Conservation (phyloP, 495 filamentous ascomycete species). For the Penicillium verhagenii region DNA sequence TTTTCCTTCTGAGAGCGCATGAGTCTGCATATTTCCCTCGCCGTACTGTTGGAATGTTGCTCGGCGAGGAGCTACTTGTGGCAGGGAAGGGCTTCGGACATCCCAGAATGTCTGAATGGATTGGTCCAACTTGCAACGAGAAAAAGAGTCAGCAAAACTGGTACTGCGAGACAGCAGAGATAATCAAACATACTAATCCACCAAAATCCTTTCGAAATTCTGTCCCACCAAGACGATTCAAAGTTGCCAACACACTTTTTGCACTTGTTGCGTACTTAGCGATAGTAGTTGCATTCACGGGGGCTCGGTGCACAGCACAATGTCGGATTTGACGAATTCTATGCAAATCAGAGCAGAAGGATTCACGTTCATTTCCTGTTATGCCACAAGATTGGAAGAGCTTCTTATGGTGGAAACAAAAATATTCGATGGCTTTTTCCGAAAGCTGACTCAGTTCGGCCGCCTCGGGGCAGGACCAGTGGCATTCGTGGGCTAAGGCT, state of each 20-base stretch:
- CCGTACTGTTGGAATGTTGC: not conserved
- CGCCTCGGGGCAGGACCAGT: constrained; percentile 12
- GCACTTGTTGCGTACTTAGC: constrained; percentile 4
- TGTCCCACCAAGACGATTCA: not conserved
- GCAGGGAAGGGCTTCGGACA: not conserved
- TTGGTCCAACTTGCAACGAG: constrained; percentile 1
- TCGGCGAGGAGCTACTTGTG: not conserved
- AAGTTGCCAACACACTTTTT: not conserved
- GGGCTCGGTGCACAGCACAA: constrained; percentile 9
- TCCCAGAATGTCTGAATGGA: constrained; percentile 4
- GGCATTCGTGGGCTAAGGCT: constrained; percentile 2
- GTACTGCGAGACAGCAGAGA: not conserved
- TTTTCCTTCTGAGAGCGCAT: not conserved
- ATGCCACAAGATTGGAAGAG: constrained; percentile 1
- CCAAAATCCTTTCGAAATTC: not conserved
- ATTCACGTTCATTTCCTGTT: constrained; percentile 9
- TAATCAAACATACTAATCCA: constrained; percentile 1
- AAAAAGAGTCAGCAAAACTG: not conserved
- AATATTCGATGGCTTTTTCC: constrained; percentile 10
- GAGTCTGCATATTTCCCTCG: not conserved
- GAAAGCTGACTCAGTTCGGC: constrained; percentile 10
- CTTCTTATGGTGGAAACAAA: constrained; percentile 12
- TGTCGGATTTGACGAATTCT: constrained; percentile 11
- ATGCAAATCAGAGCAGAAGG: constrained; percentile 10
- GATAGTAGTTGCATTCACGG: constrained; percentile 4